Conservation (phyloP, 208 protist genomes). For the Leishmania mexicana region DNA sequence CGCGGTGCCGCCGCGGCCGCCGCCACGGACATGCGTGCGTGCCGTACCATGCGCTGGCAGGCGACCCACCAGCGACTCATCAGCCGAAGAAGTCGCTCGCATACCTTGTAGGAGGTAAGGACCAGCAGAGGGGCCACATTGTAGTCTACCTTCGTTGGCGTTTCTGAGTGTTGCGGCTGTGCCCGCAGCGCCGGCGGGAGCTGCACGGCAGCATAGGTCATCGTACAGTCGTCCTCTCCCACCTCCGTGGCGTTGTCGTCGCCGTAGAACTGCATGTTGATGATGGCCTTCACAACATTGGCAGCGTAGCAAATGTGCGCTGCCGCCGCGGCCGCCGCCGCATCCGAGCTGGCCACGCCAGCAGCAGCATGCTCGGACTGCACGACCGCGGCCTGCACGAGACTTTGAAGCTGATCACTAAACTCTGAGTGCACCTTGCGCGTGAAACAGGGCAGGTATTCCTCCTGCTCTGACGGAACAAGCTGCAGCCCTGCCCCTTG, state of each 20-base stretch:
- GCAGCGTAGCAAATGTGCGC: slow-evolving; percentile 19
- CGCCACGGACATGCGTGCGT: background rate
- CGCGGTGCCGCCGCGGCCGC: background rate
- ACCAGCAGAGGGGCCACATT: slow-evolving; percentile 20
- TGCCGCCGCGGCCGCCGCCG: background rate
- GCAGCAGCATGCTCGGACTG: background rate
- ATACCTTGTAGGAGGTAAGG: slow-evolving; percentile 16
- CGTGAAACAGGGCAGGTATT: slow-evolving; percentile 15
- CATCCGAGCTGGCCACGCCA: background rate
- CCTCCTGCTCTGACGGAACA: slow-evolving; percentile 20
- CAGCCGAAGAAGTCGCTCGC: slow-evolving; percentile 8
- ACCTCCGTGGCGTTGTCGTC: slow-evolving; percentile 7
- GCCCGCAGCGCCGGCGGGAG: background rate
- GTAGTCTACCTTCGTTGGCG: slow-evolving; percentile 3
- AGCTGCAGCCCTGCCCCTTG: slow-evolving; percentile 30
- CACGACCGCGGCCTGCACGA: background rate
- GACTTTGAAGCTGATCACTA: background rate
- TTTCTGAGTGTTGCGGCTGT: background rate
- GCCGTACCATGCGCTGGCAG: slow-evolving; percentile 1
- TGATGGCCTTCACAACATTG: slow-evolving; percentile 3
- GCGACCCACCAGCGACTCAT: slow-evolving; percentile 22
- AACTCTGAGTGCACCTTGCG: slow-evolving; percentile 6
- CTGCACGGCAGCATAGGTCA: slow-evolving; percentile 5
- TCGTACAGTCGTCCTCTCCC: slow-evolving; percentile 25
- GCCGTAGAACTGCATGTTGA: slow-evolving; percentile 19